A percentile compares a stretch with the other conserved stretches of the same genome.
Evolutionary conservation across 1,284 basidiomycete species (phyloP).

Genomic region (Acaromyces ingoldii): DNA sequence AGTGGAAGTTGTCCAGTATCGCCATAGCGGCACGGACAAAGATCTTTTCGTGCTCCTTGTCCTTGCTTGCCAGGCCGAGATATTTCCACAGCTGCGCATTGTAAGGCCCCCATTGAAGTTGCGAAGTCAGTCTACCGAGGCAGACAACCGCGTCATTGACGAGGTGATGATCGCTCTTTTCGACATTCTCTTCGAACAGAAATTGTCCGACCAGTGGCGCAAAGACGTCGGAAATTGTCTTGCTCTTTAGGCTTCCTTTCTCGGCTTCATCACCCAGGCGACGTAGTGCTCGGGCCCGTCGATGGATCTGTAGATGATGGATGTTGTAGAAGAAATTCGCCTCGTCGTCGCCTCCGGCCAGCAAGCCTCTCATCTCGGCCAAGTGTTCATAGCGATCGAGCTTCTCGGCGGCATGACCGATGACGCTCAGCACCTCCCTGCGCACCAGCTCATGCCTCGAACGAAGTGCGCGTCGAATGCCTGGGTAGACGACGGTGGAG

Average conservation of each 20-base stretch:
- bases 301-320: conserved; percentile 87
- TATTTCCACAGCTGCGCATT: conserved; percentile 76
- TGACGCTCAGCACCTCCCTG: conserved; percentile 73
- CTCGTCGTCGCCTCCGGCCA: conserved; percentile 88
- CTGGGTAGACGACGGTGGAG: conserved; percentile 68
- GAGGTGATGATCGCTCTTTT: conserved; percentile 72
- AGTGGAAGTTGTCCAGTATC: conserved; percentile 87
- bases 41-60: conserved; percentile 55
- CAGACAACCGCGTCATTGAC: conserved; percentile 82
- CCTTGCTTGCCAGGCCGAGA: conserved; percentile 68
- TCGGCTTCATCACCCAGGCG: conserved; percentile 76
- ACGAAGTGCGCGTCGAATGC: conserved; percentile 72
- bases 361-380: conserved; percentile 71
- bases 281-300: conserved; percentile 79
- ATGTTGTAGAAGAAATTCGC: conserved; percentile 97
- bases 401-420: conserved; percentile 67
- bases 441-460: conserved; percentile 84
- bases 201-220: conserved; percentile 81
- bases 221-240: conserved; percentile 75
- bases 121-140: conserved; percentile 32
- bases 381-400: conserved; percentile 60
- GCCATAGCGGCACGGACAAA: conserved; percentile 82
- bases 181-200: conserved; percentile 57
- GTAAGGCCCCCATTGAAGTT: conserved; percentile 73
- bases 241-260: conserved; percentile 66